phyloP scores from a whole-genome alignment of 2,329 filamentous ascomycete genomes.

The Aspergillus aculeatus region DNA sequence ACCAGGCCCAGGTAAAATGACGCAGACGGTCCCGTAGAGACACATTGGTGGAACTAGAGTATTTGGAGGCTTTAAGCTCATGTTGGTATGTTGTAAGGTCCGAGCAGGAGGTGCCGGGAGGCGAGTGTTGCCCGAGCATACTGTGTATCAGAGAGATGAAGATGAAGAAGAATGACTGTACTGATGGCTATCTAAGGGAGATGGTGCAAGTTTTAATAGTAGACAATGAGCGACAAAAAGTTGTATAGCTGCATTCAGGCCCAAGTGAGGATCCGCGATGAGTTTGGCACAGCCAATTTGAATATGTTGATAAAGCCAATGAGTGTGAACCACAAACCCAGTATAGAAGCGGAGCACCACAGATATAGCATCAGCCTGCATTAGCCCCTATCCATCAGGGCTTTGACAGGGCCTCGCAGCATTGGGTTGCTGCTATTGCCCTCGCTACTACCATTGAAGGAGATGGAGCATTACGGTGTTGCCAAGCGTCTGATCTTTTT shows the following conservation, averaged over 20 bases:
- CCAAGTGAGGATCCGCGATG: background rate
- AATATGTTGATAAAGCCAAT: background rate
- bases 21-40: conserved; percentile 26
- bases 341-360: background rate
- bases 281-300: background rate
- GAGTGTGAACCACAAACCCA: background rate
- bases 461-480: background rate
- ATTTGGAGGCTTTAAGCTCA: background rate
- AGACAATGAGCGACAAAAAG: background rate
- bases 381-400: background rate
- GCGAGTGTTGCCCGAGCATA: background rate
- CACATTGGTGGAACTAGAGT: conserved; percentile 6
- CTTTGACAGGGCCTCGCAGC: background rate
- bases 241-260: background rate
- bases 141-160: background rate
- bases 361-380: background rate
- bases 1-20: conserved; percentile 72
- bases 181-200: background rate
- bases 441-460: background rate
- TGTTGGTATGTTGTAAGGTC: background rate
- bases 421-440: background rate
- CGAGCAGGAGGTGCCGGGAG: background rate
- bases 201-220: background rate
- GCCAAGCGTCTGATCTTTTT: background rate
- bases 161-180: background rate